These are phyloP conservation scores for Calocybe gambosa DNA, from an alignment of 1,284 basidiomycete genomes.

Conservation along the genomic window DNA sequence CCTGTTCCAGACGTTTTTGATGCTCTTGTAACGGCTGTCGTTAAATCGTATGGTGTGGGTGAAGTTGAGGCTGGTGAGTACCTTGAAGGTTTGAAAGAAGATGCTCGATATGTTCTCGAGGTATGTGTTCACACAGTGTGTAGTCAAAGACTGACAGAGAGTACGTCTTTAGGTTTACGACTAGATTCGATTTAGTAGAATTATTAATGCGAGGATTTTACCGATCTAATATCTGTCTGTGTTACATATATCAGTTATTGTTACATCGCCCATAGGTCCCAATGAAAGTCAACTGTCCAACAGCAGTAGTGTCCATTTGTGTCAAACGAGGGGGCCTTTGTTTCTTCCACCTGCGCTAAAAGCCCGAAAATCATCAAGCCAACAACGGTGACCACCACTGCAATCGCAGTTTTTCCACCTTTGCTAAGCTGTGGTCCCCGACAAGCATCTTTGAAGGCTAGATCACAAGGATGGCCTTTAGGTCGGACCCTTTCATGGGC, in stretches of 20 bases:
- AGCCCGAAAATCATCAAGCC: slow-evolving; percentile 50
- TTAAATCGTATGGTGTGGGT: slow-evolving; percentile 65
- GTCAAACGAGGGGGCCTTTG: too few relatives aligned
- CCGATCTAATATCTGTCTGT: too few relatives aligned
- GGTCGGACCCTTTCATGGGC: slow-evolving; percentile 61
- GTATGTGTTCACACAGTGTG: slow-evolving; percentile 37
- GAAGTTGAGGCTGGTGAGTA: slow-evolving; percentile 72
- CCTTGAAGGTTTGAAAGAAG: slow-evolving; percentile 91
- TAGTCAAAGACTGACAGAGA: background rate
- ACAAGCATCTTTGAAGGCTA: slow-evolving; percentile 54
- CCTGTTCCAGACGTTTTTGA: slow-evolving; percentile 97
- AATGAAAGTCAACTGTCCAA: too few relatives aligned
- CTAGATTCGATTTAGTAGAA: background rate
- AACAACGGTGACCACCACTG: slow-evolving; percentile 56
- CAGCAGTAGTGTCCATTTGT: too few relatives aligned
- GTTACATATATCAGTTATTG: too few relatives aligned
- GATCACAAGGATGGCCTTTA: slow-evolving; percentile 69
- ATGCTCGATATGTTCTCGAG: slow-evolving; percentile 96
- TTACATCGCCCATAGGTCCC: too few relatives aligned
- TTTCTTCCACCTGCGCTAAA: too few relatives aligned
- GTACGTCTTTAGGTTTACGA: background rate
- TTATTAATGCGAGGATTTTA: too few relatives aligned
- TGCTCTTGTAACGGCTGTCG: slow-evolving; percentile 78
- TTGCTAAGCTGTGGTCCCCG: slow-evolving; percentile 42
- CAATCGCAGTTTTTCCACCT: slow-evolving; percentile 67